Base-by-base conservation (phyloP, 1,139 yeast species). In the Pichia sp. region DNA sequence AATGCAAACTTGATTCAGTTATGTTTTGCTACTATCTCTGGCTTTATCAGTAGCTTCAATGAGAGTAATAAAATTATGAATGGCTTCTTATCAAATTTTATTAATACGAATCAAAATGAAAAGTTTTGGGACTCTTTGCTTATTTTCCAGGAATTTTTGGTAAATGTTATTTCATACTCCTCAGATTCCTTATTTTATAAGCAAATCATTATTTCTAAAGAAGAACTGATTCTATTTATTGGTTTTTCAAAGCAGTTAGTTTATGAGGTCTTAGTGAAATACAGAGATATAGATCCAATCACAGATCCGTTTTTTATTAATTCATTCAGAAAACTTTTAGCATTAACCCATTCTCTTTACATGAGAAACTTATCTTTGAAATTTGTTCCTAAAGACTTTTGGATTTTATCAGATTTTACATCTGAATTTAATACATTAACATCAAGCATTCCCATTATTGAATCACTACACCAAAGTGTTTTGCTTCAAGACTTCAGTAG, bases 261-360 rank as follows among this genome's bases (percentile, higher is more conserved):
- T 21, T 70, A 80, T 39, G 38, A 39, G 11, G 18, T 36, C 4
- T 33, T 44, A 14, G 9, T 39, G 1, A 36, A 24, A 19, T 44
- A 41, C 20, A 33, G 45, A 23, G 42, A 41, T n/a, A 31, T 20
- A 3, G 20, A 22, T 2, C 17, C 28, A 14, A 23, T 14, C 4
- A 28, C 28, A 5, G 18, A 21, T 3, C 3, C n/a, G 4, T 30
- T 20, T 4, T 41, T 44, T 32, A 14, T 36, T n/a, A 5, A 14
- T 4, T n/a, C 24, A 7, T 44, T 44, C 12, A 34, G 34, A 32
- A 41, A 36, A 23, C 21, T 35, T 12, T 17, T 44, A 15, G 63
- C 71, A 10, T 68, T 85, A 12, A 60, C 85, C 42, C 76, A 80
- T 42, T 91, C 84, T 54, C 60, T 88, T 1, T 81, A 85, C 56